Percentiles rank a stretch among this genome's conserved stretches.
phyloP scores from a whole-genome alignment of 2,329 filamentous ascomycete genomes.

The Aureobasidium sp. region DNA sequence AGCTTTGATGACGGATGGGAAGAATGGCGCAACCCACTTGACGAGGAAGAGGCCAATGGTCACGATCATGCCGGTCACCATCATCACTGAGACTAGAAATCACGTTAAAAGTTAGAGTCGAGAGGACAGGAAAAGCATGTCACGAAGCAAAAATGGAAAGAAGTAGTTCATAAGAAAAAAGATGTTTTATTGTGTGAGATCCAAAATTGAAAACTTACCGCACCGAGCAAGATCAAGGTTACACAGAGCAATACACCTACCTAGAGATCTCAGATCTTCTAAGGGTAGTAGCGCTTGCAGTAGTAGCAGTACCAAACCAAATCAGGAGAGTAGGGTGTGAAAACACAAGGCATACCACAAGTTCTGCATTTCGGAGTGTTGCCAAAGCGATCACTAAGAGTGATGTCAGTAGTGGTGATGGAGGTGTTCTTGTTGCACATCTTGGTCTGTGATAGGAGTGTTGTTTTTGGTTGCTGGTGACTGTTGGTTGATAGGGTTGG shows the following conservation, averaged over 20 bases:
- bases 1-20: conserved; percentile 30
- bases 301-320: background rate
- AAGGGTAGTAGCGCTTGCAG: background rate
- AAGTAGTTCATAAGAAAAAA: background rate
- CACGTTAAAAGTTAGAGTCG: background rate
- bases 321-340: background rate
- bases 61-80: conserved; percentile 20
- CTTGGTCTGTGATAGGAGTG: background rate
- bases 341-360: conserved; percentile 1
- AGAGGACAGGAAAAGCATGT: background rate
- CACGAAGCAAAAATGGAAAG: background rate
- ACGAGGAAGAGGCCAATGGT: conserved; percentile 20
- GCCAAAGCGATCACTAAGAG: background rate
- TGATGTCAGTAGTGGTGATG: background rate
- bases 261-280: background rate
- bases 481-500: background rate
- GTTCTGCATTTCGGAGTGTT: background rate
- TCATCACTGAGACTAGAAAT: background rate
- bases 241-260: background rate
- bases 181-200: background rate
- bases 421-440: conserved; percentile 1
- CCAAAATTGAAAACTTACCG: background rate
- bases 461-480: too few species aligned
- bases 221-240: background rate
- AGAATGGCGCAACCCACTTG: conserved; percentile 22